These are phyloP conservation scores for Kurtzmaniella natalensis DNA, from an alignment of 1,139 yeast species.

Conservation along the genomic window DNA sequence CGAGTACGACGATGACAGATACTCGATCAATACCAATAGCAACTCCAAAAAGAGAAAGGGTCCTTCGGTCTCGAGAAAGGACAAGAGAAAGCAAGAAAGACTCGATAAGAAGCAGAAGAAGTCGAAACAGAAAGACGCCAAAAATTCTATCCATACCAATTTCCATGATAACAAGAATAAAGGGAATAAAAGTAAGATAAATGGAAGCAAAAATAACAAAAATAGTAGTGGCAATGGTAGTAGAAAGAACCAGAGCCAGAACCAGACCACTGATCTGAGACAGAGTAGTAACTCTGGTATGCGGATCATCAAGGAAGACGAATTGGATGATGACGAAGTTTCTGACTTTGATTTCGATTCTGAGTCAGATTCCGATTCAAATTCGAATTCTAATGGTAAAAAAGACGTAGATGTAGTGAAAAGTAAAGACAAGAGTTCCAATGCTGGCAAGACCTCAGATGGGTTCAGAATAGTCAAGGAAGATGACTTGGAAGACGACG, in stretches of 20 bases:
- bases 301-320: conserved; percentile 25
- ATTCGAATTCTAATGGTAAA: conserved; percentile 3
- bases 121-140: background rate
- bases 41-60: conserved; percentile 24
- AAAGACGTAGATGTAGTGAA: conserved; percentile 1
- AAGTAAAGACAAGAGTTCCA: conserved; percentile 9
- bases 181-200: background rate
- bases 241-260: too few relatives aligned
- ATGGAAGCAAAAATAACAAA: background rate
- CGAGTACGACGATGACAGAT: conserved; percentile 38
- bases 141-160: background rate
- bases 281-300: too few relatives aligned
- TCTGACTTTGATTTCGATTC: conserved; percentile 4
- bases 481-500: conserved; percentile 25
- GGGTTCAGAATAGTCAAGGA: conserved; percentile 19
- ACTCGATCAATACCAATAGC: conserved; percentile 10
- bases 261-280: too few relatives aligned
- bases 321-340: conserved; percentile 20
- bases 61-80: conserved; percentile 44
- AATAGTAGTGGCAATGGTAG: background rate
- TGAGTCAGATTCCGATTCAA: too few relatives aligned
- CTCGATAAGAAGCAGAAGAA: conserved; percentile 43
- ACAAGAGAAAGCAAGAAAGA: conserved; percentile 54
- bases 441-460: background rate
- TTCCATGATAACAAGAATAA: too few relatives aligned